phyloP scores from a whole-genome alignment of 768 basidiomycete species.

The Leccinum olivaceopallidum region DNA sequence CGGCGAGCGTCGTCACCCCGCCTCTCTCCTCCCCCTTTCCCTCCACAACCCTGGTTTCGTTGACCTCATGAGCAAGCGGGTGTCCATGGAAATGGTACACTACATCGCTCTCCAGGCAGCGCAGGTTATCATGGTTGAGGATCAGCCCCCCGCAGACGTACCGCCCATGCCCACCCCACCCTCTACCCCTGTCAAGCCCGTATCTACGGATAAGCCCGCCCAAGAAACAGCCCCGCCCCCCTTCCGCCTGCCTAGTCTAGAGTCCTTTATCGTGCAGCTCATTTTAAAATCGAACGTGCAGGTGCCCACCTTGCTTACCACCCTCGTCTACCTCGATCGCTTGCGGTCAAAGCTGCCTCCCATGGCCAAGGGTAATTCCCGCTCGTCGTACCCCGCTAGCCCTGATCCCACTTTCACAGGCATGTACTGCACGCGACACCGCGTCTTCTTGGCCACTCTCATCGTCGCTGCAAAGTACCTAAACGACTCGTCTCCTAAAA shows the following conservation, averaged over 20 bases:
- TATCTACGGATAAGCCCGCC: slow-evolving; percentile 35
- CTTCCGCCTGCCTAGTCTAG: slow-evolving; percentile 60
- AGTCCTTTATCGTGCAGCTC: slow-evolving; percentile 82
- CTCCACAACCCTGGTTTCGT: slow-evolving; percentile 82
- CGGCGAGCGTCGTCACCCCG: slow-evolving; percentile 57
- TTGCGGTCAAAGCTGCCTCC: slow-evolving; percentile 77
- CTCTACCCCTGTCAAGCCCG: slow-evolving; percentile 54
- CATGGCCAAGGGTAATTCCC: slow-evolving; percentile 75
- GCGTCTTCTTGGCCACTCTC: slow-evolving; percentile 93
- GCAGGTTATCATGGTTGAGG: slow-evolving; percentile 72
- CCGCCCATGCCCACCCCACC: slow-evolving; percentile 64
- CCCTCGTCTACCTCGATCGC: slow-evolving; percentile 89
- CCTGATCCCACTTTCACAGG: slow-evolving; percentile 37
- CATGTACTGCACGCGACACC: slow-evolving; percentile 90
- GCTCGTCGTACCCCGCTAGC: not conserved
- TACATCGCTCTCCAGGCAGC: slow-evolving; percentile 80
- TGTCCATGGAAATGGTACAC: slow-evolving; percentile 82
- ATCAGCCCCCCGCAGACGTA: slow-evolving; percentile 37
- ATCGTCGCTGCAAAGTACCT: slow-evolving; percentile 97
- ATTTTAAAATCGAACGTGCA: slow-evolving; percentile 85
- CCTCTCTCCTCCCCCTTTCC: slow-evolving; percentile 76
- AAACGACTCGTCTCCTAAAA: slow-evolving; percentile 95
- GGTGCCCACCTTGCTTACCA: slow-evolving; percentile 86
- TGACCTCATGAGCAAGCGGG: slow-evolving; percentile 72
- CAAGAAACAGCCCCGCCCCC: slow-evolving; percentile 27